phyloP scores from a whole-genome alignment of 805 yeast genomes.

The Ogataea kodamae region DNA sequence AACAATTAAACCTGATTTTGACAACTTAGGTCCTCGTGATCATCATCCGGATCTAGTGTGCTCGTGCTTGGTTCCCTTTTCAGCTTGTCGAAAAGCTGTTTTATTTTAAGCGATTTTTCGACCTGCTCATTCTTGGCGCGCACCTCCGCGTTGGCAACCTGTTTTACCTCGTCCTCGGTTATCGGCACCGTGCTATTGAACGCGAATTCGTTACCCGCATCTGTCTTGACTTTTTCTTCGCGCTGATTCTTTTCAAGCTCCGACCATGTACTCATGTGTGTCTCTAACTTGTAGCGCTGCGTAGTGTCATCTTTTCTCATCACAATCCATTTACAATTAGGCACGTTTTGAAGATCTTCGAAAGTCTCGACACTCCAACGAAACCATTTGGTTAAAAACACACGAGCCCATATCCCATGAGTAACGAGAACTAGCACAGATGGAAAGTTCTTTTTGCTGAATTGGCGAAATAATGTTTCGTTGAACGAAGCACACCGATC shows the following conservation, averaged over 20 bases:
- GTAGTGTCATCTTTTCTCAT: conserved; percentile 59
- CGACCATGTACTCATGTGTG: conserved; percentile 70
- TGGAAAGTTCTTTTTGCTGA: conserved; percentile 68
- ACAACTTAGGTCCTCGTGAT: conserved; percentile 19
- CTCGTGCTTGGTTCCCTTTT: conserved; percentile 8
- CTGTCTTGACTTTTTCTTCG: conserved; percentile 23
- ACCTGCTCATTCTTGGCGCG: conserved; percentile 39
- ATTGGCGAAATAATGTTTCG: conserved; percentile 81
- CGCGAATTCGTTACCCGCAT: conserved; percentile 25
- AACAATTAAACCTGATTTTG: conserved; percentile 2
- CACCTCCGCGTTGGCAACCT: conserved; percentile 42
- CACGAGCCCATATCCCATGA: conserved; percentile 93
- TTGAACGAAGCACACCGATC: conserved; percentile 89
- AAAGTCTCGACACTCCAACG: conserved; percentile 90
- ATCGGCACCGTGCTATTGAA: conserved; percentile 24
- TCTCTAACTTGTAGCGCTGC: conserved; percentile 53
- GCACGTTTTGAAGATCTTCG: conserved; percentile 77
- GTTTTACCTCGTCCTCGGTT: conserved; percentile 25
- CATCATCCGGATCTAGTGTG: conserved; percentile 23
- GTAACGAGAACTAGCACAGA: conserved; percentile 79
- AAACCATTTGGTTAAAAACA: conserved; percentile 91
- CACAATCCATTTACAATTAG: conserved; percentile 77
- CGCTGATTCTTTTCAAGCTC: conserved; percentile 38
- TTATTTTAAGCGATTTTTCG: conserved; percentile 41
- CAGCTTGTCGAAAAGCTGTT: conserved; percentile 35